Evolutionary conservation across 2,329 filamentous ascomycete species (phyloP).

Genomic region (Exserohilum turcica): DNA sequence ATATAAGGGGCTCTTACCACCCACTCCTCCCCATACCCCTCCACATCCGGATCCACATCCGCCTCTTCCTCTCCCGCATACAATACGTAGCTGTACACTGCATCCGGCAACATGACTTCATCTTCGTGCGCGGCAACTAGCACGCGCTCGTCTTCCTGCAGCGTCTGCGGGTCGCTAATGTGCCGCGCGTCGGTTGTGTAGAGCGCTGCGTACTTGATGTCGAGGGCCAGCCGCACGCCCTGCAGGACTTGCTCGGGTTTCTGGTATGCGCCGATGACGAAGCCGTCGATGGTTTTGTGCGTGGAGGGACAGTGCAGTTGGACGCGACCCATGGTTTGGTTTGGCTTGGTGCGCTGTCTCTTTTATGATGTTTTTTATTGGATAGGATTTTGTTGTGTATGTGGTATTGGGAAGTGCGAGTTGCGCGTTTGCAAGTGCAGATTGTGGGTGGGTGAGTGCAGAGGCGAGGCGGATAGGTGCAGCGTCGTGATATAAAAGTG

Average conservation of each 20-base stretch:
- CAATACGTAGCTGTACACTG: slow-evolving; percentile 1
- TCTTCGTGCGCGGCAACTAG: slow-evolving; percentile 5
- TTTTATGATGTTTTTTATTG: too few relatives aligned
- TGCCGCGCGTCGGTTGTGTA: slow-evolving; percentile 17
- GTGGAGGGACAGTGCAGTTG: slow-evolving; percentile 18
- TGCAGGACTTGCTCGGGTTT: slow-evolving; percentile 17
- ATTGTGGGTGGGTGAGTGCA: background rate
- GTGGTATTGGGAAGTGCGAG: too few relatives aligned
- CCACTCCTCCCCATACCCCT: slow-evolving; percentile 9
- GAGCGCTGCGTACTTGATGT: slow-evolving; percentile 13
- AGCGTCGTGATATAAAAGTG: background rate
- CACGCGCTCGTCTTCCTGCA: slow-evolving; percentile 17
- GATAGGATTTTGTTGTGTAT: too few relatives aligned
- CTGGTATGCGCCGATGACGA: slow-evolving; percentile 16
- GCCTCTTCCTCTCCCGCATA: slow-evolving; percentile 18
- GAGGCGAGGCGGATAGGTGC: background rate
- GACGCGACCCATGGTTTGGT: slow-evolving; percentile 6
- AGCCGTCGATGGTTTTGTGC: slow-evolving; percentile 5
- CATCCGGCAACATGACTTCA: slow-evolving; percentile 17
- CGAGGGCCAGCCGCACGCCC: slow-evolving; percentile 16
- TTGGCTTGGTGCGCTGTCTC: too few relatives aligned
- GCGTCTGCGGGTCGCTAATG: slow-evolving; percentile 9
- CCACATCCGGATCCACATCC: slow-evolving; percentile 8
- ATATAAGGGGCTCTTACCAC: background rate
- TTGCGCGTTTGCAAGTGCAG: too few relatives aligned